A percentile compares a stretch with the other conserved stretches of the same genome.
Conservation (phyloP, 768 basidiomycete genomes). For the Nidula microcarpa region DNA sequence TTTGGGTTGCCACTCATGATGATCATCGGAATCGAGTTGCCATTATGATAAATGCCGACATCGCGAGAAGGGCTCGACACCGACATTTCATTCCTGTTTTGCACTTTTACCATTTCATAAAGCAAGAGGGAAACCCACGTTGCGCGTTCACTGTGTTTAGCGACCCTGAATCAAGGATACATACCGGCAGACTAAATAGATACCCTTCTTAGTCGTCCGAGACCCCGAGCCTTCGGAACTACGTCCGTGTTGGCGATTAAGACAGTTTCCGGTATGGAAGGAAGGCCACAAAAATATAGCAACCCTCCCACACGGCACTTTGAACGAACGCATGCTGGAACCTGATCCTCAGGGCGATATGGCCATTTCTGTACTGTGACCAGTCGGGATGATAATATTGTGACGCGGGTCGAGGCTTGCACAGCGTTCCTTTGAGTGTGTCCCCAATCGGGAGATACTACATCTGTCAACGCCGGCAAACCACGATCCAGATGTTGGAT, state of each 20-base stretch:
- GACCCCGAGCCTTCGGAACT: constrained; percentile 8
- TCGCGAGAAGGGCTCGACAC: constrained; percentile 1
- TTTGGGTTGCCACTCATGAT: background rate
- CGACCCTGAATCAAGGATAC: constrained; percentile 27
- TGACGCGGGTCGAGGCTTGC: constrained; percentile 24
- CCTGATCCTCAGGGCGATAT: constrained; percentile 40
- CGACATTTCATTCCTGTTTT: background rate
- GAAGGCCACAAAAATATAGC: constrained; percentile 24
- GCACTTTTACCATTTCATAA: too few relatives aligned
- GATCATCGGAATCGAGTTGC: constrained; percentile 10
- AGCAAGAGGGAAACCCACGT: constrained; percentile 6
- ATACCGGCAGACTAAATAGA: constrained; percentile 23
- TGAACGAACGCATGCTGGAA: constrained; percentile 14
- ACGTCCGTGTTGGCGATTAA: constrained; percentile 20
- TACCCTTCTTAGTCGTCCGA: constrained; percentile 27
- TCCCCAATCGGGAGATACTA: constrained; percentile 30
- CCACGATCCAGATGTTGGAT: constrained; percentile 41
- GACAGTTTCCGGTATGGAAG: constrained; percentile 28
- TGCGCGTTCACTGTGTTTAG: constrained; percentile 13
- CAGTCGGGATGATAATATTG: constrained; percentile 18
- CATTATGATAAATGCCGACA: constrained; percentile 11
- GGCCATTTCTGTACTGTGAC: constrained; percentile 21
- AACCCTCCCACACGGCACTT: constrained; percentile 25
- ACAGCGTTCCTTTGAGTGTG: constrained; percentile 9
- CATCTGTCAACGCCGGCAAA: constrained; percentile 30